phyloP scores from a whole-genome alignment of 1,284 basidiomycete genomes.

The Cerrena zonata region DNA sequence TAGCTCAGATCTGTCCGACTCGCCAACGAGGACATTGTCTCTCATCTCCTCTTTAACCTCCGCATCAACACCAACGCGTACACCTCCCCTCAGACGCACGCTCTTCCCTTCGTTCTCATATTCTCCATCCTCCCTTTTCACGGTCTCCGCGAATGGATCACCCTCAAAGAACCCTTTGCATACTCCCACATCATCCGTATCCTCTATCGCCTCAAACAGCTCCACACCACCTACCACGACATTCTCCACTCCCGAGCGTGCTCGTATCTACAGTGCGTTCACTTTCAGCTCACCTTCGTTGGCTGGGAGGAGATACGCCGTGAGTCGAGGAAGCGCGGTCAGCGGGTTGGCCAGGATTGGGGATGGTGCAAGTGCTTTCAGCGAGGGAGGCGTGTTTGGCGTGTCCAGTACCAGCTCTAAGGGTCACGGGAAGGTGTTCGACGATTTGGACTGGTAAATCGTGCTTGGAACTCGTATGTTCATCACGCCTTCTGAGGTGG shows the following conservation, averaged over 20 bases:
- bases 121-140: neutral
- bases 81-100: neutral
- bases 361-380: too few species aligned
- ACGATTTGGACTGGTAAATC: too few species aligned
- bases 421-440: too few species aligned
- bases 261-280: conserved; percentile 64
- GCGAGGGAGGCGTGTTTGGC: too few species aligned
- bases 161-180: neutral
- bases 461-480: too few species aligned
- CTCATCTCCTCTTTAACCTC: too few species aligned
- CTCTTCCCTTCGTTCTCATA: neutral
- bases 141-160: neutral
- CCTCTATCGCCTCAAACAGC: conserved; percentile 3
- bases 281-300: conserved; percentile 70
- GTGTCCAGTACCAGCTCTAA: too few species aligned
- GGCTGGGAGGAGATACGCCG: conserved; percentile 43
- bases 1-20: too few species aligned
- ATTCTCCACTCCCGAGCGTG: conserved; percentile 67
- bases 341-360: too few species aligned
- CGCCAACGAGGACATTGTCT: too few species aligned
- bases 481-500: too few species aligned
- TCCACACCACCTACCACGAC: conserved; percentile 7
- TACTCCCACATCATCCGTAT: conserved; percentile 2
- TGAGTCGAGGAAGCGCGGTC: conserved; percentile 15
- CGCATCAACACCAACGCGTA: too few species aligned